Evolutionary conservation across 2,329 filamentous ascomycete species (phyloP), one percentile per base, ranked within the genome.

Genomic region (Aureobasidium sp.): DNA sequence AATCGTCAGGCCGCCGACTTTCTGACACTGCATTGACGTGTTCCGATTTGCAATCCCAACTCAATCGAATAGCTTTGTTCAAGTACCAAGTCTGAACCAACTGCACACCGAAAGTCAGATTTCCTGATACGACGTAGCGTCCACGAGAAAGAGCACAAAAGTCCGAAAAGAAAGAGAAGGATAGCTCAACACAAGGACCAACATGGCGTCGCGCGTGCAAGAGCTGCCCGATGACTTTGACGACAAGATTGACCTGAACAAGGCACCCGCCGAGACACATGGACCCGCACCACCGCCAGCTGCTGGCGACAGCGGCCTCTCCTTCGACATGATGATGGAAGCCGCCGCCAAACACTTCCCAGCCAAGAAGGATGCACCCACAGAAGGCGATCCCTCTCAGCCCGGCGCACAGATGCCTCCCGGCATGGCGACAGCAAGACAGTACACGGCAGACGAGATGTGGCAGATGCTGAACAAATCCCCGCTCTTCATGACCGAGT

Each of bases 401-500:
- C 71, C 62, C 72, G 70, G 71, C 1, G 75, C 82, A 6, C 74
- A 77, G 14, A 75, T 87, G 64, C 84, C 86, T 5, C 84, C 84
- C 0, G 77, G 76, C 5, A 84, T 86, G 78, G 82, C 81, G 20
- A 80, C 80, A 2, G 76, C 84, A 48, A 80, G 79, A 64, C 78
- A 80, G 61, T 79, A 84, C 70, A 79, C 80, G 5, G 78, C 78
- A 0, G 83, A 87, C 52, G 84, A 89, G 66, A 76, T 89, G 39
- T 70, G 87, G 44, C 77, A 79, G 51, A 83, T 87, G 68, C 79
- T 90, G 76, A 88, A 88, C 70, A 84, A 85, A 66, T 81, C 83
- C 52, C 94, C 94, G 7, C 82, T 99, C 41, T 99, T 99, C 80
- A 99, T 99, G 94, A 97, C 91, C 34, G 87, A 90, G 67, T 81